These are phyloP conservation scores for Alnus rubra DNA, from an alignment of 306 rosid species.

Conservation along the genomic window DNA sequence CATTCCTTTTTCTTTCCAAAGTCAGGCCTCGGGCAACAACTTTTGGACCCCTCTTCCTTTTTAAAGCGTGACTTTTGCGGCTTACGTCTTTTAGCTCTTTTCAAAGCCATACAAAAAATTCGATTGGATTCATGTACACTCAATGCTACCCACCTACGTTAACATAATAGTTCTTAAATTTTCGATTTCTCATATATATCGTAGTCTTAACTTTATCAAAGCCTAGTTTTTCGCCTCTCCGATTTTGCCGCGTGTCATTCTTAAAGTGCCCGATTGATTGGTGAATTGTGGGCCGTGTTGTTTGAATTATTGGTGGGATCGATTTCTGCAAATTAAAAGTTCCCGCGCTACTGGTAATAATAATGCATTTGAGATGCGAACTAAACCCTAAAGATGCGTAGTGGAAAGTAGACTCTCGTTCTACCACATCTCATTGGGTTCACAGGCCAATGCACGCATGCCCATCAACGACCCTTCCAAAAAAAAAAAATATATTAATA, in stretches of 20 bases:
- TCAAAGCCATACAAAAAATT: slow-evolving; percentile 5
- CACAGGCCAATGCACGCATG: too few species aligned
- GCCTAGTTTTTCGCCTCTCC: neutral
- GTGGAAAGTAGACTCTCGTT: too few species aligned
- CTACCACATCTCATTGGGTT: too few species aligned
- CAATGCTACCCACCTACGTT: neutral
- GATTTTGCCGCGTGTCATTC: neutral
- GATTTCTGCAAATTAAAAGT: neutral
- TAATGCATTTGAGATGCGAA: too few species aligned
- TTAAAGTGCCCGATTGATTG: neutral
- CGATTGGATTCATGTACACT: neutral
- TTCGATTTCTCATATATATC: neutral
- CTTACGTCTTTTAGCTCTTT: slow-evolving; percentile 31
- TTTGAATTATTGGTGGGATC: neutral
- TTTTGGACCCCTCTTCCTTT: slow-evolving; percentile 33
- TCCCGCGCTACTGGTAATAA: neutral
- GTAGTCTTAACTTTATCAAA: slow-evolving; percentile 2
- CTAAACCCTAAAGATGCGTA: neutral
- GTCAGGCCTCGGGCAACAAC: slow-evolving; percentile 16
- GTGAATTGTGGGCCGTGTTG: neutral
- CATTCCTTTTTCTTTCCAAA: slow-evolving; percentile 35
- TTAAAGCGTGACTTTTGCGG: slow-evolving; percentile 48
- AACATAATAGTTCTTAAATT: too few species aligned
- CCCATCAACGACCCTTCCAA: too few species aligned
- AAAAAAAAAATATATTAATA: too few species aligned